phyloP scores from a whole-genome alignment of 352 stramenopile genomes.

The Plasmopara muralis region DNA sequence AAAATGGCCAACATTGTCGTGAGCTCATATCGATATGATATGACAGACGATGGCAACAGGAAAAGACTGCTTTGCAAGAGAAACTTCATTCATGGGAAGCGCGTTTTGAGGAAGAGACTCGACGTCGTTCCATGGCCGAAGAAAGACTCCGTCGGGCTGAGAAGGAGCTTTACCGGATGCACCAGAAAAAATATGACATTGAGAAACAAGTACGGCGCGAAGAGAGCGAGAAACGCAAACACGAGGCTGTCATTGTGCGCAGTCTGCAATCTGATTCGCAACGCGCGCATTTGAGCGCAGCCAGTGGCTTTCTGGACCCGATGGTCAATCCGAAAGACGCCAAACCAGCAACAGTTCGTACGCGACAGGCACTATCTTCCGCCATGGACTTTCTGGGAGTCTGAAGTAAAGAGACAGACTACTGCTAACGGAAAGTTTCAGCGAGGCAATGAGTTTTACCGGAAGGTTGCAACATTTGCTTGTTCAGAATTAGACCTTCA shows the following conservation, averaged over 20 bases:
- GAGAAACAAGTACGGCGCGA: conserved; percentile 75
- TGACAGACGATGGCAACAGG: conserved; percentile 56
- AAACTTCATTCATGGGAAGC: conserved; percentile 64
- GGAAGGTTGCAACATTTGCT: conserved; percentile 6
- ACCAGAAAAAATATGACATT: conserved; percentile 89
- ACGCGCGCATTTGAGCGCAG: conserved; percentile 25
- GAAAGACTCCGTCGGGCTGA: conserved; percentile 74
- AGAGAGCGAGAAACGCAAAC: conserved; percentile 81
- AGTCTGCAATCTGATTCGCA: conserved; percentile 74
- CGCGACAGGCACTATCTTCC: conserved; percentile 67
- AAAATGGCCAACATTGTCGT: neutral
- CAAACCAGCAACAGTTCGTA: conserved; percentile 69
- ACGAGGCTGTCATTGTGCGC: conserved; percentile 78
- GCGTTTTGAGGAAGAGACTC: conserved; percentile 69
- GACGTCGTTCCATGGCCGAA: conserved; percentile 61
- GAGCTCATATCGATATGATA: conserved; percentile 8
- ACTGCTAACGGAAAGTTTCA: conserved; percentile 10
- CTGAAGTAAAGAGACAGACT: conserved; percentile 22
- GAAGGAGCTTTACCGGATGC: conserved; percentile 86
- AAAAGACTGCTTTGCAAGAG: conserved; percentile 52
- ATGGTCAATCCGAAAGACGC: conserved; percentile 77
- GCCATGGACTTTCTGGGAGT: conserved; percentile 85
- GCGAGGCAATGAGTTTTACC: conserved; percentile 5
- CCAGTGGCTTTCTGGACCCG: conserved; percentile 45
- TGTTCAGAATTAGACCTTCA: conserved; percentile 7